Percentiles rank a stretch among this genome's conserved stretches.
phyloP scores from a whole-genome alignment of 1,284 basidiomycete species.

The Chalciporus piperatoides region DNA sequence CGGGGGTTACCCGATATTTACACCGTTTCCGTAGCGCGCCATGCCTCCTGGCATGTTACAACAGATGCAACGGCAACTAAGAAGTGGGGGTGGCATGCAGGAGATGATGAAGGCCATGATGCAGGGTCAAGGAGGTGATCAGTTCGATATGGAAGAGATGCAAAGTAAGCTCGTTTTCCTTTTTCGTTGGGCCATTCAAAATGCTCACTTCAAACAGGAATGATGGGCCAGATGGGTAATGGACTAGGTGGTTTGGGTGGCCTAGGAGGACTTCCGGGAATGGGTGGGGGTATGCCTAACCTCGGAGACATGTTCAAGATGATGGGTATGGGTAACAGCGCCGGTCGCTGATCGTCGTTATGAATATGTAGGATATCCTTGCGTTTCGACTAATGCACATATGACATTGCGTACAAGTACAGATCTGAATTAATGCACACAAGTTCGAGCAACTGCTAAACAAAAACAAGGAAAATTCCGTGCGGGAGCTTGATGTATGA shows the following conservation, averaged over 20 bases:
- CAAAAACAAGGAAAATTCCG: conserved; percentile 3
- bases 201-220: conserved; percentile 41
- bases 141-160: conserved; percentile 84
- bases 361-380: conserved; percentile 5
- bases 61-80: conserved; percentile 79
- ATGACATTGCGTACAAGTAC: conserved; percentile 19
- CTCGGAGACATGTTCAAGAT: conserved; percentile 79
- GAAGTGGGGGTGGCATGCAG: conserved; percentile 83
- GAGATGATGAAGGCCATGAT: conserved; percentile 97
- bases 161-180: conserved; percentile 51
- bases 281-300: conserved; percentile 54
- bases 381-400: conserved; percentile 16
- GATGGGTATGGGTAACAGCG: conserved; percentile 71
- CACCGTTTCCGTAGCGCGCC: conserved; percentile 51
- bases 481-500: conserved; percentile 8
- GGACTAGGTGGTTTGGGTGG: conserved; percentile 54
- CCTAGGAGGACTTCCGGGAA: conserved; percentile 44
- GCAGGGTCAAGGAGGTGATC: conserved; percentile 83
- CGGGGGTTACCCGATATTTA: conserved; percentile 9
- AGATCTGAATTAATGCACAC: conserved; percentile 19
- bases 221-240: conserved; percentile 85
- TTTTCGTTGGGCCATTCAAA: conserved; percentile 3
- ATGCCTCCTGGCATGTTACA: conserved; percentile 89
- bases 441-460: conserved; percentile 17
- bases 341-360: conserved; percentile 30